Evolutionary conservation across 2,329 filamentous ascomycete species (phyloP).

Genomic region (Dactylellina leptospora): DNA sequence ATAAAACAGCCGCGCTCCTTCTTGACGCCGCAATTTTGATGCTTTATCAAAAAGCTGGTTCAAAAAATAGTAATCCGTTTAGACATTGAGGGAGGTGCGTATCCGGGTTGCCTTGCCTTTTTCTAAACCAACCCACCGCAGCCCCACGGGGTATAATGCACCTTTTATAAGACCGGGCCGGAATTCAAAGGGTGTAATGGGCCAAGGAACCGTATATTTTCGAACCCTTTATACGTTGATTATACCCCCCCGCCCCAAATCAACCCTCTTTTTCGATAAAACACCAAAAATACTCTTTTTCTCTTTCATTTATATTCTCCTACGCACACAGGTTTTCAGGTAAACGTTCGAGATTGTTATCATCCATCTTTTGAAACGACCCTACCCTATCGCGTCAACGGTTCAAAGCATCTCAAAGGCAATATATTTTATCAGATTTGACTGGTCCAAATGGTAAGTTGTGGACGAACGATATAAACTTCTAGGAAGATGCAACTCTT

Average conservation of each 20-base stretch:
- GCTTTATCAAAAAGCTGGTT: too few species aligned
- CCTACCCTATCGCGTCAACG: neutral
- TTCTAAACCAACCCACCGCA: neutral
- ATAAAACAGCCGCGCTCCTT: neutral
- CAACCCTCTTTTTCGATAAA: too few species aligned
- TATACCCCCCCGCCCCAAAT: too few species aligned
- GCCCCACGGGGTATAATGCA: neutral
- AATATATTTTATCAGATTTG: neutral
- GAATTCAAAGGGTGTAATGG: neutral
- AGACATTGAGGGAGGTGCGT: neutral
- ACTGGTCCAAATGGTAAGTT: neutral
- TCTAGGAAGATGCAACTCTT: too few species aligned
- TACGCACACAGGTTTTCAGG: too few species aligned
- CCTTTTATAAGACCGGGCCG: neutral
- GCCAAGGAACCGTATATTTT: slow-evolving; percentile 1
- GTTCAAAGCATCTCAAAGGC: neutral
- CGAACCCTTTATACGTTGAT: neutral
- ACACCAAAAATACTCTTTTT: too few species aligned
- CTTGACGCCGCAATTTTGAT: too few species aligned
- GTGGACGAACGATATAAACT: neutral
- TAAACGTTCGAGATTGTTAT: too few species aligned
- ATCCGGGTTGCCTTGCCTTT: neutral
- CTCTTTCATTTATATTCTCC: too few species aligned
- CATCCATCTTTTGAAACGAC: too few species aligned
- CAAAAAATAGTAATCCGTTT: too few species aligned